These are phyloP conservation scores for Aspergillus leporis DNA, from an alignment of 495 filamentous ascomycete genomes.

Conservation along the genomic window DNA sequence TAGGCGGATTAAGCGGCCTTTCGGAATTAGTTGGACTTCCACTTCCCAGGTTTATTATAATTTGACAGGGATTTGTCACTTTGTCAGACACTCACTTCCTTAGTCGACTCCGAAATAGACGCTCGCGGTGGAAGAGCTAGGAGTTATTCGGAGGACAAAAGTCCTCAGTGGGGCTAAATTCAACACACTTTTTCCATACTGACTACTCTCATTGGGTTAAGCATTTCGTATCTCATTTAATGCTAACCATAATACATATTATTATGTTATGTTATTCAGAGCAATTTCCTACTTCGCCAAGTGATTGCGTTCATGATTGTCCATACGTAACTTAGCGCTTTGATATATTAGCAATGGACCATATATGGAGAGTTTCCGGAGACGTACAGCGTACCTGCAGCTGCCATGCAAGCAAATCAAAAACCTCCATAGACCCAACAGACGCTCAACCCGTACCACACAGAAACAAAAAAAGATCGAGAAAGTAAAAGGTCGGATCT, in stretches of 20 bases:
- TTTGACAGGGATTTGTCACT: background rate
- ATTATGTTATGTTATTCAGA: background rate
- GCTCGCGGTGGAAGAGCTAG: too few species aligned
- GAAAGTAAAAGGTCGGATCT: background rate
- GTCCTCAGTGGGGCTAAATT: background rate
- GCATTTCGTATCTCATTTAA: background rate
- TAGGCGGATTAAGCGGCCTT: constrained; percentile 6
- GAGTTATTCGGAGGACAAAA: background rate
- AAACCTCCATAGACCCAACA: background rate
- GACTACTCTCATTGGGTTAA: background rate
- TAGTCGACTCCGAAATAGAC: too few species aligned
- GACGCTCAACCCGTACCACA: background rate
- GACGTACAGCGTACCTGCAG: constrained; percentile 21
- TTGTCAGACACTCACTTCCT: background rate
- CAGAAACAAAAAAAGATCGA: background rate
- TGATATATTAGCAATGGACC: background rate
- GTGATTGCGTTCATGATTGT: background rate
- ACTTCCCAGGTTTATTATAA: background rate
- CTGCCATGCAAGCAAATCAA: constrained; percentile 17
- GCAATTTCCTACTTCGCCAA: background rate
- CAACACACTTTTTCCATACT: too few species aligned
- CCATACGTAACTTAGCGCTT: background rate
- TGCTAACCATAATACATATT: background rate
- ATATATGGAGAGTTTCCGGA: background rate
- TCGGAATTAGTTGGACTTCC: constrained; percentile 3